Conservation (phyloP, 257 asterid genomes). For the Petrea volubilis region DNA sequence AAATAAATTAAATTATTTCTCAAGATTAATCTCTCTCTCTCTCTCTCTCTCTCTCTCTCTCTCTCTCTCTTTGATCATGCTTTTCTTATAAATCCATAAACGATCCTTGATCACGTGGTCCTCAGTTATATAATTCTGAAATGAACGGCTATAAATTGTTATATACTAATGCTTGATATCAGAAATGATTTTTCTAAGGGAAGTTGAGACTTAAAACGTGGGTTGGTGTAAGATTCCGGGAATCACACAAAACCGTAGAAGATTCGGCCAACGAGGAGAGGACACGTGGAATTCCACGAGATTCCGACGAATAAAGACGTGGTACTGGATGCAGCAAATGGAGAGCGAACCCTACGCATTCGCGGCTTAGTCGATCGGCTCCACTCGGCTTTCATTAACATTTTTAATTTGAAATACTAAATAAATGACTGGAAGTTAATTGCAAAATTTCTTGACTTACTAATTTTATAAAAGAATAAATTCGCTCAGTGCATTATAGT, state of each 20-base stretch:
- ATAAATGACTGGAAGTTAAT: too few species aligned
- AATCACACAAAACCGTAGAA: slow-evolving; percentile 12
- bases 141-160: not conserved
- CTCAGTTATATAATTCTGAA: not conserved
- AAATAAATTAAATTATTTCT: too few species aligned
- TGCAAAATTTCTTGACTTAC: too few species aligned
- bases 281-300: slow-evolving; percentile 21
- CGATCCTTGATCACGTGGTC: not conserved
- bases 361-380: too few species aligned
- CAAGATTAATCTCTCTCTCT: too few species aligned
- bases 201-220: not conserved
- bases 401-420: too few species aligned
- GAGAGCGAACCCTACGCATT: slow-evolving; percentile 35
- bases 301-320: slow-evolving; percentile 20
- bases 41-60: too few species aligned
- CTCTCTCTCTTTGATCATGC: too few species aligned
- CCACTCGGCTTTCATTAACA: too few species aligned
- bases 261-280: slow-evolving; percentile 14
- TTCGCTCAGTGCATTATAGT: too few species aligned
- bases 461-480: too few species aligned
- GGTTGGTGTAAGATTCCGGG: slow-evolving; percentile 22
- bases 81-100: not conserved
- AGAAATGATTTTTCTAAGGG: not conserved
- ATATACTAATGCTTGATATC: not conserved
- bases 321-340: slow-evolving; percentile 38